Evolutionary conservation across 208 protist species (phyloP), one percentile per base, ranked within the genome.

Genomic region (Plasmodiophora brassicae): DNA sequence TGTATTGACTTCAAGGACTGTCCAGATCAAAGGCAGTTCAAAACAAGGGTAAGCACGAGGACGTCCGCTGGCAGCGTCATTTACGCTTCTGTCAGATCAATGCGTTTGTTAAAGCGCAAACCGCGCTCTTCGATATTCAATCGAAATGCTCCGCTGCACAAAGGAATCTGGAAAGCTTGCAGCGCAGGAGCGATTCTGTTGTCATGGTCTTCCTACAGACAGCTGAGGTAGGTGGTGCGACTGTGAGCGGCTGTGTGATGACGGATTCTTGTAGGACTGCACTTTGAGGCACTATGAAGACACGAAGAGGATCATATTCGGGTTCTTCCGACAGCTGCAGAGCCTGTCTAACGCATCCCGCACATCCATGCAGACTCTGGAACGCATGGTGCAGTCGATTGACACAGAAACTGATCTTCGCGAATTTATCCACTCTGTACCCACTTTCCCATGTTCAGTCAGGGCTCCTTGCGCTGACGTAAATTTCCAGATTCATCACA

Each of bases 341-440:
- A 38, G 32, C 20, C 65, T 44, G 41, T 44, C 10, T 32, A 32
- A 5, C 5, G 65, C 65, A 14, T 5, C 65, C 5, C 65, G 65
- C 5, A 8, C 32, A 14, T 78, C 32, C n/a, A n/a, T 78, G 10
- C 65, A 78, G 41, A 5, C 10, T 14, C 32, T 78, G 65, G 65
- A 78, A 32, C 65, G 65, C 10, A 78, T 78, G 65, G 65, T 78
- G 65, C 65, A 78, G n/a, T 36, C 65, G 10, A 78, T 78, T 38
- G 65, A 78, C 41, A 78, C 65, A 32, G 65, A 78, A 38, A 78
- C 5, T 78, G 65, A 78, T 78, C n/a, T 78, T 5, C 65, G 65
- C 10, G 65, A 78, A 5, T 78, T 78, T 32, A 78, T 78, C n/a
- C 5, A 36, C 20, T 38, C 65, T 8, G 65, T 78, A 32, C 20